Evolutionary conservation across 768 basidiomycete species (phyloP), one percentile per base, ranked within the genome.

Genomic region (Collybia mongolica): DNA sequence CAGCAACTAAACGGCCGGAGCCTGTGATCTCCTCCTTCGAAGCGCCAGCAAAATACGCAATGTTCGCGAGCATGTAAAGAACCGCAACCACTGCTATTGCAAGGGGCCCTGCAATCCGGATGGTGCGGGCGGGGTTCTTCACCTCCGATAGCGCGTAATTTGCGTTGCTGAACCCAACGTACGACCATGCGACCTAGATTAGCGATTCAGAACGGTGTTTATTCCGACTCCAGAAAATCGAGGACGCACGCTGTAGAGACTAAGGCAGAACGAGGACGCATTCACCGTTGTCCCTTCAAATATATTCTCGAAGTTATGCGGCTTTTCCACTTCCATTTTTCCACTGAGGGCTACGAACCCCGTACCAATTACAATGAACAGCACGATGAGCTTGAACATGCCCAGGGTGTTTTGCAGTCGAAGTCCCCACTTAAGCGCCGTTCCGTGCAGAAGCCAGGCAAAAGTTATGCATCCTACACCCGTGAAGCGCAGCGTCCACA

Each of bases 61-160:
- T 59, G 55, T 88, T 88, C 40, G 80, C 77, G 5, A 79, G 70
- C 19, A 88, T 20, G 57, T 88, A 90, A 5, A 83, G 67, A 0
- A 77, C 59, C 0, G 83, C 71, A 15, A 84, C 79, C 11, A 75
- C 66, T 5, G 61, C 51, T 49, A 89, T 74, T 0, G 84, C 84
- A 1, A 84, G 64, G 4, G 87, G 83, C 2, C 80, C 84, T 0
- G 86, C 86, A n/a, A 76, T 71, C 49, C 77, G 77, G 56, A 90
- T 69, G 0, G 85, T 88, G 18, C 77, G 73, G 5, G 77, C 66
- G 0, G 87, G 88, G 52, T 88, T 72, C 40, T 74, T 74, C 8
- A 86, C 73, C 51, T 89, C 86, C 1, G 79, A 76, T 11, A 88
- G 69, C 0, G 80, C 82, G 55, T 87, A 88, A 60, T 88, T 87